Percentiles rank a stretch among this genome's conserved stretches.
phyloP scores from a whole-genome alignment of 2,329 filamentous ascomycete species.

The Acarospora socialis region DNA sequence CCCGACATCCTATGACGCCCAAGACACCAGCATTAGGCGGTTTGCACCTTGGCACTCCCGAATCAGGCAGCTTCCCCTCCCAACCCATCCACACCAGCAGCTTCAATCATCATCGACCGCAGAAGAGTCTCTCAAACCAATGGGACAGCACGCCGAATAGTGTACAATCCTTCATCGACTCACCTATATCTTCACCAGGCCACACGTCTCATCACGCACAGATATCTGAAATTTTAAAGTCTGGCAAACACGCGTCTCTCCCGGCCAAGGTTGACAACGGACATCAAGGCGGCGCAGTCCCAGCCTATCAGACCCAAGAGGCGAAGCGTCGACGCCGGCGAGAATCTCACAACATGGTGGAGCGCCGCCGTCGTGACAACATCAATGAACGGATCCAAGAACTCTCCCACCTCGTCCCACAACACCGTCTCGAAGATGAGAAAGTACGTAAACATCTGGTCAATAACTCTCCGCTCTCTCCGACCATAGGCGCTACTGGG shows the following conservation, averaged over 20 bases:
- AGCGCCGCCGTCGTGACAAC: slow-evolving; percentile 86
- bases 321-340: slow-evolving; percentile 82
- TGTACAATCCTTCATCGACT: slow-evolving; percentile 73
- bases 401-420: slow-evolving; percentile 79
- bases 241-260: slow-evolving; percentile 72
- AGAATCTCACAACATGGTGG: slow-evolving; percentile 92
- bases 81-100: slow-evolving; percentile 61
- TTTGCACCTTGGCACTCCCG: slow-evolving; percentile 56
- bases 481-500: slow-evolving; percentile 57
- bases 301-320: slow-evolving; percentile 64
- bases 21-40: slow-evolving; percentile 66
- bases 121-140: slow-evolving; percentile 74
- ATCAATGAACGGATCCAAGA: slow-evolving; percentile 99
- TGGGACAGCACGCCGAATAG: slow-evolving; percentile 83
- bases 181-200: slow-evolving; percentile 69
- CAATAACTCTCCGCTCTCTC: slow-evolving; percentile 80
- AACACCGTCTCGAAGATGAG: slow-evolving; percentile 88
- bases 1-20: slow-evolving; percentile 68
- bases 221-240: slow-evolving; percentile 76
- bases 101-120: slow-evolving; percentile 47
- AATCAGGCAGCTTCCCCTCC: slow-evolving; percentile 57
- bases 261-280: slow-evolving; percentile 64
- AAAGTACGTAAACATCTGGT: slow-evolving; percentile 91
- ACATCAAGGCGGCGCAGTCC: slow-evolving; percentile 27
- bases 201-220: slow-evolving; percentile 46